These are phyloP conservation scores for Daldinia vernicosa DNA, from an alignment of 495 filamentous ascomycete genomes.

Conservation along the genomic window DNA sequence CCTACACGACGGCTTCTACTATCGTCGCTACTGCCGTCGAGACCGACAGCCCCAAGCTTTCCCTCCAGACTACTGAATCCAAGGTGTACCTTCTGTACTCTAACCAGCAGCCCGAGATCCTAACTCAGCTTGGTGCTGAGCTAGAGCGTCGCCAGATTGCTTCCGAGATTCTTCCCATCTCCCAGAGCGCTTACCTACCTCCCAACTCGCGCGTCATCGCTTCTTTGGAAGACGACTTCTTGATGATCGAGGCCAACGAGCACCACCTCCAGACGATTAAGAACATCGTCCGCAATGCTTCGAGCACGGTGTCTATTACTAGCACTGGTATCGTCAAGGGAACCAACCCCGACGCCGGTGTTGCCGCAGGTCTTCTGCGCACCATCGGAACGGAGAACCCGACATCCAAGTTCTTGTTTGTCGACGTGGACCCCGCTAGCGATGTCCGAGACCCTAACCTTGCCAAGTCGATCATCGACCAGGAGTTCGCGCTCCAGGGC, in stretches of 20 bases:
- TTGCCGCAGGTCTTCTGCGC: constrained; percentile 46
- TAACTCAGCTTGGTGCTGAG: not conserved
- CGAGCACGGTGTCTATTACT: constrained; percentile 46
- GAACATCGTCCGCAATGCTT: constrained; percentile 32
- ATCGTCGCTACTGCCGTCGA: constrained; percentile 20
- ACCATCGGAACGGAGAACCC: constrained; percentile 47
- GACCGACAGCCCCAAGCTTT: not conserved
- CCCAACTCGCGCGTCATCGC: constrained; percentile 29
- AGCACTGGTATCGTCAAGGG: constrained; percentile 39
- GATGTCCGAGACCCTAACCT: constrained; percentile 1
- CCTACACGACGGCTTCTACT: constrained; percentile 28
- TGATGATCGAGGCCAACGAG: constrained; percentile 24
- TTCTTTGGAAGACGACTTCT: constrained; percentile 34
- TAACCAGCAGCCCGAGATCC: not conserved
- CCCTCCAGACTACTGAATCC: too few species aligned
- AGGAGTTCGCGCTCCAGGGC: constrained; percentile 9
- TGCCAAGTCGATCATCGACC: constrained; percentile 1
- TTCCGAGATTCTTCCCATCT: not conserved
- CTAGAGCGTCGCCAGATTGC: not conserved
- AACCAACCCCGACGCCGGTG: constrained; percentile 34
- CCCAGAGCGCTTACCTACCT: not conserved
- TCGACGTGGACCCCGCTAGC: constrained; percentile 39
- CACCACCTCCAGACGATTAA: constrained; percentile 33
- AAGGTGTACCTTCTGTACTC: not conserved
- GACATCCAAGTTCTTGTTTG: constrained; percentile 25